Evolutionary conservation across 2,329 filamentous ascomycete genomes (phyloP).

Genomic region (Cladosporium sp.): DNA sequence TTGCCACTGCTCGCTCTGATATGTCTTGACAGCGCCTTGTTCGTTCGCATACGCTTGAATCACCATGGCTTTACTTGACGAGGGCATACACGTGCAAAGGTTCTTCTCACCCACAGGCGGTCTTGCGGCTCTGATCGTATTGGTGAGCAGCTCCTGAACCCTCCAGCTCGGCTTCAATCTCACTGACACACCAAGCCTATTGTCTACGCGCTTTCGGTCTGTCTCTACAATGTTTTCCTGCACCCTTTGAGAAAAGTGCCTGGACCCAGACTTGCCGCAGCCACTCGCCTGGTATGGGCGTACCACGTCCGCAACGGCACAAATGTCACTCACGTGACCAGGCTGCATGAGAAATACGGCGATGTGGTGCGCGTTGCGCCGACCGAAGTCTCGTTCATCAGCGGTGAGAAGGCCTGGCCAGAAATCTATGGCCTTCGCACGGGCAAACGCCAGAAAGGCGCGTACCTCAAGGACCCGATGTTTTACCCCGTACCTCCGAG

Average conservation of each 20-base stretch:
- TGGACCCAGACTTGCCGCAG: conserved; percentile 32
- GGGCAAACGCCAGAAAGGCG: background rate
- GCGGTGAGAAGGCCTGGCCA: conserved; percentile 22
- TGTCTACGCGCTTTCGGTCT: too few species aligned
- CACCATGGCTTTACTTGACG: too few species aligned
- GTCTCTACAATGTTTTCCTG: conserved; percentile 41
- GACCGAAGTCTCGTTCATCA: conserved; percentile 35
- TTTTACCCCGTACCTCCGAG: conserved; percentile 11
- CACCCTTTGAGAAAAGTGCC: conserved; percentile 42
- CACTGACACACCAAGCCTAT: too few species aligned
- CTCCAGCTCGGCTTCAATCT: too few species aligned
- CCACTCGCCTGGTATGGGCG: conserved; percentile 19
- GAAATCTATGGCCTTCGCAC: conserved; percentile 26
- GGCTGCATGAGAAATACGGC: conserved; percentile 36
- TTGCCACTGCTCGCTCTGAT: too few species aligned
- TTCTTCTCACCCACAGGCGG: too few species aligned
- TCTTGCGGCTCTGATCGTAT: too few species aligned
- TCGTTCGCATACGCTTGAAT: too few species aligned
- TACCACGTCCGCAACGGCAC: conserved; percentile 16
- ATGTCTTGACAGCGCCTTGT: too few species aligned
- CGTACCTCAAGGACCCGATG: conserved; percentile 20
- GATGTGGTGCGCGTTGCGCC: conserved; percentile 30
- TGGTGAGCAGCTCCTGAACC: too few species aligned
- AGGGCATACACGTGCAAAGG: too few species aligned
- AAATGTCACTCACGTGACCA: conserved; percentile 10